A percentile compares a stretch with the other conserved stretches of the same genome.
Evolutionary conservation across 2,329 filamentous ascomycete species (phyloP).

Genomic region (Fusarium haematococcum): DNA sequence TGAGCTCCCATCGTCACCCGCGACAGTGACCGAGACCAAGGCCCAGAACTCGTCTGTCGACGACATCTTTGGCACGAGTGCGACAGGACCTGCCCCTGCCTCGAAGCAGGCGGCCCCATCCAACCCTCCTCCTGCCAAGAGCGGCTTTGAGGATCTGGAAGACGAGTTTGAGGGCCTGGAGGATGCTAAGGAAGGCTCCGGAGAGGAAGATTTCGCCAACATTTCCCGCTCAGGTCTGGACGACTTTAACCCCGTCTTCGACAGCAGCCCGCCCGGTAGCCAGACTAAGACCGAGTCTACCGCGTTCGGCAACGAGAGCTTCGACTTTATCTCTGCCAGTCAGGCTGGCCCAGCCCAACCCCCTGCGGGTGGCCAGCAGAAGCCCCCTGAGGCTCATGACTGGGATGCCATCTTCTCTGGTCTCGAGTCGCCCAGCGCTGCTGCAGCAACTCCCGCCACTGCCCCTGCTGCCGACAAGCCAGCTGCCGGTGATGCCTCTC

Average conservation of each 20-base stretch:
- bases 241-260: conserved; percentile 86
- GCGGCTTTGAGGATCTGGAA: conserved; percentile 80
- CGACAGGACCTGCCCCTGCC: conserved; percentile 42
- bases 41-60: conserved; percentile 51
- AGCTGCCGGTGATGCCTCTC: conserved; percentile 19
- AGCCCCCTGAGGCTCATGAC: conserved; percentile 72
- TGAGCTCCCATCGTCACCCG: conserved; percentile 49
- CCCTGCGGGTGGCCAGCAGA: conserved; percentile 54
- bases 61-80: conserved; percentile 57
- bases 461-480: conserved; percentile 36
- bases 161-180: conserved; percentile 85
- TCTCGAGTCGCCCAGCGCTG: conserved; percentile 68
- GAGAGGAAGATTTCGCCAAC: conserved; percentile 83
- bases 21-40: conserved; percentile 44
- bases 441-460: conserved; percentile 40
- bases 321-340: conserved; percentile 65
- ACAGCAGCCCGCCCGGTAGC: conserved; percentile 72
- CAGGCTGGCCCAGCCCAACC: conserved; percentile 49
- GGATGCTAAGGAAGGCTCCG: conserved; percentile 84
- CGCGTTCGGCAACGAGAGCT: conserved; percentile 66
- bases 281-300: conserved; percentile 66
- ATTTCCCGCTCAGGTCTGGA: conserved; percentile 77
- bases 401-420: conserved; percentile 96
- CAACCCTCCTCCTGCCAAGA: conserved; percentile 53
- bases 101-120: conserved; percentile 47